A percentile compares a stretch with the other conserved stretches of the same genome.
phyloP scores from a whole-genome alignment of 345 rosid species.

The Rhodamnia rubescens region DNA sequence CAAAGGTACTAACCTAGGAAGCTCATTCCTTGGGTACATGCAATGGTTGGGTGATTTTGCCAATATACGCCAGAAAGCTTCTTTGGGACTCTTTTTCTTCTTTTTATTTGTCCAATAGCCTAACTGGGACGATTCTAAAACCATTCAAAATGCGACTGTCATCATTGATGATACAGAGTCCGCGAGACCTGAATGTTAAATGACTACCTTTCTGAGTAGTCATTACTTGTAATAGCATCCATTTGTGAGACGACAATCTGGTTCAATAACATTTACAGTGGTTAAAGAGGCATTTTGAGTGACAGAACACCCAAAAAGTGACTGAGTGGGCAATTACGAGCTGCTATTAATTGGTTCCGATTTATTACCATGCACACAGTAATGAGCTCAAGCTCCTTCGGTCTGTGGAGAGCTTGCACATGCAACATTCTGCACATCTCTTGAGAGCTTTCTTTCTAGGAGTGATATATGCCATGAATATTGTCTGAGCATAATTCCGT shows the following conservation, averaged over 20 bases:
- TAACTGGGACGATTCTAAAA: background rate
- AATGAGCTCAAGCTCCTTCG: constrained; percentile 21
- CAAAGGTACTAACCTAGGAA: background rate
- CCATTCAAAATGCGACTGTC: background rate
- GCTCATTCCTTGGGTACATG: background rate
- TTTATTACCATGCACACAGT: constrained; percentile 25
- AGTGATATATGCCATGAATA: background rate
- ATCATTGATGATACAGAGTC: background rate
- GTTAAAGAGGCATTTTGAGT: background rate
- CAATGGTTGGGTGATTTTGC: background rate
- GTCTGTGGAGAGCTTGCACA: background rate
- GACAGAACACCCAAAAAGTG: background rate
- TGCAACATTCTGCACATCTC: background rate
- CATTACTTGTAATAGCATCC: background rate
- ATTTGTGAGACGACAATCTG: background rate
- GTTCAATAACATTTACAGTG: background rate
- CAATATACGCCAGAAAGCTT: background rate
- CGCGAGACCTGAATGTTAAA: background rate
- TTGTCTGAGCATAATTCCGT: background rate
- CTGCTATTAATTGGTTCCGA: background rate
- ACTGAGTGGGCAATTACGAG: background rate
- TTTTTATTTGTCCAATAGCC: background rate
- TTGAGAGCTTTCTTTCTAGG: background rate
- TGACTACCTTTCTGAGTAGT: background rate
- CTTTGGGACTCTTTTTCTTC: background rate